Conservation (phyloP, 495 filamentous ascomycete species). For the Penicillium waksmanii region DNA sequence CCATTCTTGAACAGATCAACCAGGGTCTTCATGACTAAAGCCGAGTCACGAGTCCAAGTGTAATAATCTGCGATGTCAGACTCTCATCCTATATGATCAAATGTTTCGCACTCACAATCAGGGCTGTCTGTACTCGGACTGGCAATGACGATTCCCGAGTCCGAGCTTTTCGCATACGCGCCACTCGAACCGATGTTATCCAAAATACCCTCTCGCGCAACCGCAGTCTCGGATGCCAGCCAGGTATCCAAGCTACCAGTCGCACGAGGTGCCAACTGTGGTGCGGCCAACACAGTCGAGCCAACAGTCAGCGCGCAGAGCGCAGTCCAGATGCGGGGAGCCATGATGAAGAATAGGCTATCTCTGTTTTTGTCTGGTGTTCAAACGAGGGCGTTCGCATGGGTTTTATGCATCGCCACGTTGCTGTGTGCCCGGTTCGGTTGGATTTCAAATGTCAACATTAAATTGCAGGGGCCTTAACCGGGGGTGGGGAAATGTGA, state of each 20-base stretch:
- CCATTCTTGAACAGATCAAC: conserved; percentile 61
- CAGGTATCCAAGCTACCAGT: conserved; percentile 46
- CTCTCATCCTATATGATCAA: background rate
- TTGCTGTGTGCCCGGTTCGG: conserved; percentile 3
- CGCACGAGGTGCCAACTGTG: conserved; percentile 25
- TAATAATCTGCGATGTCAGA: conserved; percentile 47
- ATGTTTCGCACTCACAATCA: conserved; percentile 54
- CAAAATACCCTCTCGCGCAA: conserved; percentile 55
- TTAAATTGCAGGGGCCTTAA: background rate
- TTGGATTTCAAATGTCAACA: conserved; percentile 5
- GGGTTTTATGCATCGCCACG: conserved; percentile 11
- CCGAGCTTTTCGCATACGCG: conserved; percentile 47
- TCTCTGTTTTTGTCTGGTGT: background rate
- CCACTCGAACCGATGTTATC: conserved; percentile 64
- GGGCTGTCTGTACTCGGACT: conserved; percentile 61
- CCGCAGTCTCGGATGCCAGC: conserved; percentile 54
- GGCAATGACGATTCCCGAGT: conserved; percentile 62
- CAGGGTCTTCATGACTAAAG: conserved; percentile 63
- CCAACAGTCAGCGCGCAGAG: conserved; percentile 31
- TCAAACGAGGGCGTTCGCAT: background rate
- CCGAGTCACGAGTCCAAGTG: conserved; percentile 76
- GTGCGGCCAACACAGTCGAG: conserved; percentile 27
- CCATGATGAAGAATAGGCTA: conserved; percentile 17
- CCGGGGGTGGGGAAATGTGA: conserved; percentile 5
- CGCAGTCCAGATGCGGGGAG: conserved; percentile 28